Conservation (phyloP, 202 grass and related monocot species). For the Eragrostis tef region DNA sequence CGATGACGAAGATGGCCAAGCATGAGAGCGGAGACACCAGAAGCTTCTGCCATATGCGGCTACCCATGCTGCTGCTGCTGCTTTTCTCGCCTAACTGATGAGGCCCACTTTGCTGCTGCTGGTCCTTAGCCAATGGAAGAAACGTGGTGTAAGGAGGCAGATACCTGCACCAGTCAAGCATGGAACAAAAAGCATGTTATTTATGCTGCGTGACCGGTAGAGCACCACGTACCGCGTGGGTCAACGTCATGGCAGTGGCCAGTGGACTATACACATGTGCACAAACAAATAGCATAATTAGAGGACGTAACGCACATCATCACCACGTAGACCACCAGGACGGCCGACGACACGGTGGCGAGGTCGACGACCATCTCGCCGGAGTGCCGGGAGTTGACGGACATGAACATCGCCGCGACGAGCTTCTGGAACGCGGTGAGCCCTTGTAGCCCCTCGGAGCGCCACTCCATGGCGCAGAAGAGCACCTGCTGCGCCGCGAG, state of each 20-base stretch:
- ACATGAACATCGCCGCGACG: conserved; percentile 66
- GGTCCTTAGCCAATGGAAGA: conserved; percentile 33
- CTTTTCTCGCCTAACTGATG: not conserved
- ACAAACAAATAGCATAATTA: too few species aligned
- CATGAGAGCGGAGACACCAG: conserved; percentile 65
- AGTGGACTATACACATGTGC: conserved; percentile 25
- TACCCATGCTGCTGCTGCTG: conserved; percentile 24
- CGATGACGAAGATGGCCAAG: conserved; percentile 61
- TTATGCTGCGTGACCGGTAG: too few species aligned
- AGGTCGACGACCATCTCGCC: conserved; percentile 73
- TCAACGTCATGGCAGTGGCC: not conserved
- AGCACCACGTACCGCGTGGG: too few species aligned
- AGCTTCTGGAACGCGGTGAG: conserved; percentile 63
- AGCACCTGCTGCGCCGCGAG: conserved; percentile 54
- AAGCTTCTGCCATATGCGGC: conserved; percentile 46
- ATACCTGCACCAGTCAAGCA: conserved; percentile 51
- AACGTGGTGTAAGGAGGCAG: conserved; percentile 73
- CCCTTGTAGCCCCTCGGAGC: conserved; percentile 51
- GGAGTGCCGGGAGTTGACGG: conserved; percentile 73
- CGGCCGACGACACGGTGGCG: conserved; percentile 54
- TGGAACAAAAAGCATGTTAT: not conserved
- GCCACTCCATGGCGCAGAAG: conserved; percentile 76
- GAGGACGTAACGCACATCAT: conserved; percentile 78
- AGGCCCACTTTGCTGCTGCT: not conserved
- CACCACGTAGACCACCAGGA: conserved; percentile 67